Evolutionary conservation across 2,329 filamentous ascomycete species (phyloP).

Genomic region (Diaporthe helianthi): DNA sequence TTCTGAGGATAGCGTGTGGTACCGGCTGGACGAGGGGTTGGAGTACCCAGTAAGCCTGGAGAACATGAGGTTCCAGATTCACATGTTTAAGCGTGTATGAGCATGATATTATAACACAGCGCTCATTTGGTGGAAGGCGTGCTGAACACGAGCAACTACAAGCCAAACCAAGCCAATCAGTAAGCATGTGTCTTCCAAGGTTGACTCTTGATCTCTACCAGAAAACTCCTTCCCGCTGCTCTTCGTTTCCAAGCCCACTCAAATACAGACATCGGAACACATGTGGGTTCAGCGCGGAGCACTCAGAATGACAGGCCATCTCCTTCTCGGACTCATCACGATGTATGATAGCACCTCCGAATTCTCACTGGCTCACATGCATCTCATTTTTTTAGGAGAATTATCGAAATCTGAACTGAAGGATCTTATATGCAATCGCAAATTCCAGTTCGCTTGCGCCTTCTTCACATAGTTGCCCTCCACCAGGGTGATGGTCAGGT

Average conservation of each 20-base stretch:
- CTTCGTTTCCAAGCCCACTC: background rate
- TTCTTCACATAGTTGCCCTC: slow-evolving; percentile 40
- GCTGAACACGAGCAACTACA: no score
- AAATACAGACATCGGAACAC: no score
- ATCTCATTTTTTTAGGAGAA: background rate
- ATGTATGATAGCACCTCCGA: background rate
- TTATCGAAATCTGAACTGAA: background rate
- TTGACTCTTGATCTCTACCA: background rate
- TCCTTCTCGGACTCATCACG: no score
- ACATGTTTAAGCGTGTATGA: slow-evolving; percentile 33
- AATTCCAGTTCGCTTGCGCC: background rate
- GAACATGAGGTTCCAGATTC: slow-evolving; percentile 35
- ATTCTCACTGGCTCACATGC: no score
- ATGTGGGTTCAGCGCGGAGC: no score
- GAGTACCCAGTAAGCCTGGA: slow-evolving; percentile 34
- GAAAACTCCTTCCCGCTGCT: background rate
- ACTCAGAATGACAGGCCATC: no score
- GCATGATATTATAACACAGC: background rate
- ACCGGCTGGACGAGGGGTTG: slow-evolving; percentile 29
- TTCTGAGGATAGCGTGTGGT: slow-evolving; percentile 22
- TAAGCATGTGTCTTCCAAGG: background rate
- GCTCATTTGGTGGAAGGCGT: background rate
- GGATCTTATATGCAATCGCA: background rate
- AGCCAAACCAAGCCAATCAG: no score
- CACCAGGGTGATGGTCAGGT: slow-evolving; percentile 45